Base-by-base conservation (phyloP, 768 basidiomycete species). In the Ramaria rubella region DNA sequence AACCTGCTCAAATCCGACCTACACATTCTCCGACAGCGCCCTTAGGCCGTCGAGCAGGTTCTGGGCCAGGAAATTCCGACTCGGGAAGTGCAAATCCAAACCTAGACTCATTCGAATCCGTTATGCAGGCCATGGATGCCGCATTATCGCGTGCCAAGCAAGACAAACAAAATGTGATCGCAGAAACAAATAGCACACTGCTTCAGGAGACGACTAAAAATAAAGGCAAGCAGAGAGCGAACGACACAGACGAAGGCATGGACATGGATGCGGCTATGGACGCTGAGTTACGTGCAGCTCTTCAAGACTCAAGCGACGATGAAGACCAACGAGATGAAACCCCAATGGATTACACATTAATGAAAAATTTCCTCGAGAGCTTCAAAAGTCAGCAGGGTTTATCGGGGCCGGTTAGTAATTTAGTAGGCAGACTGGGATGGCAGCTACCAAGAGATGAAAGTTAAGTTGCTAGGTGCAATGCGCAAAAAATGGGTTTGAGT, bases 341-440 rank as follows among this genome's bases (percentile, higher is more conserved):
- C 24, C 67, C 62, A n/a, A 76, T 81, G 65, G 92, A 99, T 68
- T 96, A 94, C 69, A 85, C 85, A 62, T 72, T 98, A 64, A 95
- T 98, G 75, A 95, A 92, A 72, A 95, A 96, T 69, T 94, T 99
- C 69, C 70, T 98, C 69, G 93, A 96, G 73, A 95, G 93, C 70
- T 97, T 91, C 76, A 92, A 90, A 67, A 86, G 85, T 60, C 96
- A 99, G 66, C 87, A 68, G 7, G 96, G 96, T 23, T 70, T 90
- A 49, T 82, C 90, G 24, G 96, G 96, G 1, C 96, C 94, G 23
- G 94, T 96, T 14, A 80, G 94, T 52, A 96, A 86, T 65, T 73
- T 99, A 44, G 89, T 86, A 40, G 91, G 96, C 38, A 76, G 93
- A 61, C 67, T 99, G 59, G 86, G 78, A 0, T 90, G 89, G 77